Conservation (phyloP, 2,329 filamentous ascomycete species). For the Cadophora sp. region DNA sequence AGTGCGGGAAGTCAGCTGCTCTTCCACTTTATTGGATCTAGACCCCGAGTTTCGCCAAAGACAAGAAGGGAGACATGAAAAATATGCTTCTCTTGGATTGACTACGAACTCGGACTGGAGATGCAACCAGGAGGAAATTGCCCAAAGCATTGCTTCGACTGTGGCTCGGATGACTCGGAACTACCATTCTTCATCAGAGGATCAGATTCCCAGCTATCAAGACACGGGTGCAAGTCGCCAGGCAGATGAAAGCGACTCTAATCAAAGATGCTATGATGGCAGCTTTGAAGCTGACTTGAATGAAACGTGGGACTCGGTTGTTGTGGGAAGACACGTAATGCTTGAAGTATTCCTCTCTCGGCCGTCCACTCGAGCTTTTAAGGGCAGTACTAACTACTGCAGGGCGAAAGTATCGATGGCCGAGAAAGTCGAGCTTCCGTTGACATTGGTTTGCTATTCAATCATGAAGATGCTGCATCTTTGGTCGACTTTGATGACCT, state of each 20-base stretch:
- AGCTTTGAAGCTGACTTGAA: conserved; percentile 16
- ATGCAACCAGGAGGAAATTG: conserved; percentile 14
- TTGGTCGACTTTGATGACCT: not conserved
- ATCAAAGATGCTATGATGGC: not conserved
- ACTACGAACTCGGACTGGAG: not conserved
- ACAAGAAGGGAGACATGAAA: conserved; percentile 20
- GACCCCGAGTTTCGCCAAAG: conserved; percentile 24
- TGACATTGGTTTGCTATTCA: too few relatives aligned
- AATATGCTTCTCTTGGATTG: conserved; percentile 12
- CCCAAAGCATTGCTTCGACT: conserved; percentile 31
- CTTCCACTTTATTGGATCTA: conserved; percentile 19
- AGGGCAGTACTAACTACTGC: not conserved
- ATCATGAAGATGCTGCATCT: not conserved
- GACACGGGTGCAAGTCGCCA: not conserved
- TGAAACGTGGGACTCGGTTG: conserved; percentile 25
- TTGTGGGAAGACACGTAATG: conserved; percentile 20
- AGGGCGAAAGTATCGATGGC: not conserved
- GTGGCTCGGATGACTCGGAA: conserved; percentile 38
- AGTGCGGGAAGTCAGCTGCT: not conserved
- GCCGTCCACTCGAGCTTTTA: not conserved
- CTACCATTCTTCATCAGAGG: conserved; percentile 16
- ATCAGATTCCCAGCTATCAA: not conserved
- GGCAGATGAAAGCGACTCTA: not conserved
- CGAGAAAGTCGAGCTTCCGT: not conserved
- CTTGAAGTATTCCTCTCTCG: not conserved